Evolutionary conservation across 768 basidiomycete species (phyloP).

Genomic region (Serendipita vermifera): DNA sequence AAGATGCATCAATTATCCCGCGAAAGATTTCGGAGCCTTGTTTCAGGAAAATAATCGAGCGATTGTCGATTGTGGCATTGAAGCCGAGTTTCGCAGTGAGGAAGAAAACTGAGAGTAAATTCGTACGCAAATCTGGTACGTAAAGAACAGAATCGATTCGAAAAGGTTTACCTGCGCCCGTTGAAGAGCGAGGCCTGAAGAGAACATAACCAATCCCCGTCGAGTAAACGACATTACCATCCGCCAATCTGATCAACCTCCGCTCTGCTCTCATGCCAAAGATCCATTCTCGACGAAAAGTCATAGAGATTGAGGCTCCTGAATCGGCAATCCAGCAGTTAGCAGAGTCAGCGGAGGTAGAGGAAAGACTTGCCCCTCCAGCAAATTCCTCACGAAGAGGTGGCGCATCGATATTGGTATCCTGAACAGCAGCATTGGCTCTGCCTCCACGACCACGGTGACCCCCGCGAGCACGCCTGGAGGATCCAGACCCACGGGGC

Average conservation of each 20-base stretch:
- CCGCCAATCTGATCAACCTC: neutral
- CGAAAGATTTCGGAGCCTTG: neutral
- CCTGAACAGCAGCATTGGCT: no score
- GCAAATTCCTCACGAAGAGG: no score
- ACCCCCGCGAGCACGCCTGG: no score
- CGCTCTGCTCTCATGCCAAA: neutral
- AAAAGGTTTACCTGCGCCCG: neutral
- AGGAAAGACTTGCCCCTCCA: conserved; percentile 1
- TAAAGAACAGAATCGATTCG: neutral
- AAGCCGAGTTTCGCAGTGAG: neutral
- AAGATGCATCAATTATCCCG: neutral
- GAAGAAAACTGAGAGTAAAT: neutral
- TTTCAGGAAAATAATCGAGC: neutral
- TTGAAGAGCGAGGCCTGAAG: neutral
- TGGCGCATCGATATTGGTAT: no score
- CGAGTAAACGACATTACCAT: neutral
- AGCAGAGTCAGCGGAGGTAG: neutral
- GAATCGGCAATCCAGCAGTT: conserved; percentile 7
- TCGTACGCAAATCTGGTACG: neutral
- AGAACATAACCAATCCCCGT: neutral
- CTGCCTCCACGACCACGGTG: no score
- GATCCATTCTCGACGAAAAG: conserved; percentile 6
- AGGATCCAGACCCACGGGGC: no score
- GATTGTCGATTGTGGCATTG: neutral
- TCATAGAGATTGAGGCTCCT: conserved; percentile 2